These are phyloP conservation scores for Craterostigma plantagineum DNA, from an alignment of 257 asterid genomes.

Conservation along the genomic window DNA sequence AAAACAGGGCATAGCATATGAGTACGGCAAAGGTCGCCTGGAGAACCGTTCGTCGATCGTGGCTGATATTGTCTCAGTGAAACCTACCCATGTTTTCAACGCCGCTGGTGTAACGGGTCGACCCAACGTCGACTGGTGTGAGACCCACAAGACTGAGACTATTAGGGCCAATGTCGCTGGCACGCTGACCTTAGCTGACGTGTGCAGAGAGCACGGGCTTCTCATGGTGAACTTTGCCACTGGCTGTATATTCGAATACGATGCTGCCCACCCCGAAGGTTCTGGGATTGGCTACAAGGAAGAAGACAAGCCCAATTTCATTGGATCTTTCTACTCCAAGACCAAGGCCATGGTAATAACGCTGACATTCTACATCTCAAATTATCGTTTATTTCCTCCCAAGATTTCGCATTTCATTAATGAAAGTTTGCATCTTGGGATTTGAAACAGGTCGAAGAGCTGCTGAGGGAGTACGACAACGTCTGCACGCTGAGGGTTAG, in stretches of 20 bases:
- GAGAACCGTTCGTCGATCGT: conserved; percentile 45
- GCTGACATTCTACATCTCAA: no score
- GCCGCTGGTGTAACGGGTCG: conserved; percentile 98
- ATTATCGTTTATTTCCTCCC: no score
- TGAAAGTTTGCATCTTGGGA: no score
- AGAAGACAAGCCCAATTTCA: conserved; percentile 82
- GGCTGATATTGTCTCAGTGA: conserved; percentile 43
- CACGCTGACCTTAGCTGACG: conserved; percentile 79
- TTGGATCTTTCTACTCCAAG: conserved; percentile 90
- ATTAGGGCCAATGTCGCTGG: conserved; percentile 86
- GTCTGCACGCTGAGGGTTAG: conserved; percentile 92
- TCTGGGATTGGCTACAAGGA: conserved; percentile 86
- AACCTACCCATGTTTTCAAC: conserved; percentile 87
- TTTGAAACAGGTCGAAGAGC: conserved; percentile 95
- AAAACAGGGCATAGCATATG: conserved; percentile 70
- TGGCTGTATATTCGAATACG: conserved; percentile 86
- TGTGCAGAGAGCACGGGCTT: conserved; percentile 65
- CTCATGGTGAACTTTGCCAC: conserved; percentile 75
- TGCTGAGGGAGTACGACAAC: conserved; percentile 73
- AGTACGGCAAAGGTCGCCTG: conserved; percentile 83
- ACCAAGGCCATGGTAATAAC: conserved; percentile 86
- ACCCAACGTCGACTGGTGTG: conserved; percentile 99
- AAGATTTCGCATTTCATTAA: no score
- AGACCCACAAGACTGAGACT: conserved; percentile 70
- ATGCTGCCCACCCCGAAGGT: conserved; percentile 75